Evolutionary conservation across 1,284 basidiomycete genomes (phyloP).

Genomic region (Cystobasidium slooffiae): DNA sequence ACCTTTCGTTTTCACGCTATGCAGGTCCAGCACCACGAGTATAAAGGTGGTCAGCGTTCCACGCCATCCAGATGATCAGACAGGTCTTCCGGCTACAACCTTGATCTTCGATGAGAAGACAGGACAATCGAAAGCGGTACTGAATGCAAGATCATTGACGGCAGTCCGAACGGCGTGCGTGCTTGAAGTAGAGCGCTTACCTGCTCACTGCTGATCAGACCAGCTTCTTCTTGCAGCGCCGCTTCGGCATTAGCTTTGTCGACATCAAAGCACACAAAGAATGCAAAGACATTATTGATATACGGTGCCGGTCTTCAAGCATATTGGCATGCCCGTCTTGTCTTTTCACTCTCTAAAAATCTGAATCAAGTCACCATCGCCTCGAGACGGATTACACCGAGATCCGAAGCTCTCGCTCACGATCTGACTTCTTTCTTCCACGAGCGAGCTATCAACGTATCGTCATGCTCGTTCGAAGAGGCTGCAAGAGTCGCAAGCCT

Average conservation of each 20-base stretch:
- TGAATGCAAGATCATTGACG: constrained; percentile 48
- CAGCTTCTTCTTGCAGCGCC: constrained; percentile 32
- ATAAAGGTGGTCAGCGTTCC: constrained; percentile 48
- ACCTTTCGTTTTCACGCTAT: not conserved
- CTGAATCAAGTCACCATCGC: constrained; percentile 33
- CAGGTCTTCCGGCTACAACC: constrained; percentile 48
- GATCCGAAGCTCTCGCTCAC: not conserved
- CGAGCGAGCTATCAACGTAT: not conserved
- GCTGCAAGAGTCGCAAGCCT: not conserved
- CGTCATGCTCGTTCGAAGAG: constrained; percentile 6
- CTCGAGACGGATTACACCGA: constrained; percentile 13
- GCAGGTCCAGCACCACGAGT: constrained; percentile 23
- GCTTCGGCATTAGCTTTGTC: constrained; percentile 44
- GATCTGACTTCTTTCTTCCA: constrained; percentile 4
- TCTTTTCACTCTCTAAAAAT: constrained; percentile 46
- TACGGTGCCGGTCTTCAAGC: constrained; percentile 51
- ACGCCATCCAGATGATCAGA: constrained; percentile 33
- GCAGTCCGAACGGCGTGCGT: constrained; percentile 48
- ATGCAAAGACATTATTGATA: constrained; percentile 35
- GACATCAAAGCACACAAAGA: constrained; percentile 35
- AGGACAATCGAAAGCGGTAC: constrained; percentile 42
- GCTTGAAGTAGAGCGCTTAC: too few relatives aligned
- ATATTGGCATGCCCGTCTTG: constrained; percentile 49
- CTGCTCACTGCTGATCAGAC: not conserved
- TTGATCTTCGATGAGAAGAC: constrained; percentile 48